Base-by-base conservation (phyloP, 2,329 filamentous ascomycete genomes). In the Aspergillus spinulosporus region DNA sequence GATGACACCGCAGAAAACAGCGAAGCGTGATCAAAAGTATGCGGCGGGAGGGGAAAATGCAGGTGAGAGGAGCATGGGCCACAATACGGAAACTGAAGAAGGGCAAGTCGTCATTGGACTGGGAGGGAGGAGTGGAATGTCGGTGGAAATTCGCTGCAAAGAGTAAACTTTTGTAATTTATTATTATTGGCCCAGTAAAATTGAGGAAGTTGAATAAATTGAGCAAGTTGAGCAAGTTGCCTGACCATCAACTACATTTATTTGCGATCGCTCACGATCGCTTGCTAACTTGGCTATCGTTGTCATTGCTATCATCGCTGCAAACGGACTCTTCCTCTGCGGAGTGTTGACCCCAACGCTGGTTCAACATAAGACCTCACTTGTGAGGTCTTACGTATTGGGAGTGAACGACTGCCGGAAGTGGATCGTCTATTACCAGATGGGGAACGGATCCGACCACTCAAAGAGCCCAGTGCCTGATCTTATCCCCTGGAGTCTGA, bases 301-400 rank as follows among this genome's bases (percentile, higher is more conserved):
- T 8, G 14, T 26, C 12, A 15, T 11, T 11, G 15, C 21, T 11
- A 14, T 40, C 37, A 5, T 12, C 21, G 9, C 26, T 5, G 28
- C 29, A 34, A 31, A 34, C n/a, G n/a, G 26, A 9, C 29, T 44
- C 42, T 12, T 28, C 42, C 44, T 12, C 31, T 39, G 46, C 15
- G 42, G 52, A 46, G 5, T 32, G 55, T 59, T 59, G 57, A 53
- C 53, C 57, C 57, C 57, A 59, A 59, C 57, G 40, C 49, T 37
- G 43, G 52, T 47, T 56, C 48, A 57, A 45, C 44, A n/a, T 26
- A 6, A 8, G 12, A 14, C 12, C 39, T n/a, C 37, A 15, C 15
- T 28, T 32, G 44, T 14, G 4, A 34, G 49, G 14, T 14, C 42
- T 29, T 44, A 44, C 42, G 21, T 21, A 21, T 21, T 21, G 21